Base-by-base conservation (phyloP, 441 rosid genomes). In the Manihot esculenta region DNA sequence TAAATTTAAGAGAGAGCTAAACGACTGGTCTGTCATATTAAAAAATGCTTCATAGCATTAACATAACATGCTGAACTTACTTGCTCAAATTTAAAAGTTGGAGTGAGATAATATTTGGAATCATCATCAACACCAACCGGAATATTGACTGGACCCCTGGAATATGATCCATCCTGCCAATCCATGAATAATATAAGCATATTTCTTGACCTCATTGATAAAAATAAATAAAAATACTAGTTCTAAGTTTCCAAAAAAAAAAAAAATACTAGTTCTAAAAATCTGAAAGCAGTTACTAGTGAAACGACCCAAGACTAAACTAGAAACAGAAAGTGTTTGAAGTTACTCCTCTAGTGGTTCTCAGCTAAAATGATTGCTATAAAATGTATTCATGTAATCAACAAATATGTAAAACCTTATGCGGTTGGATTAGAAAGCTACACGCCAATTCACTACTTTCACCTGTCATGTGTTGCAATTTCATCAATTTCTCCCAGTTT, bases 21-120 rank as follows among this genome's bases (percentile, higher is more conserved):
- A 55, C 10, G 35, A 42, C 20, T 62, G 42, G n/a, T 18, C 47
- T 14, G 1, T 30, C 26, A 1, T 13, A 60, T 27, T 41, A 44
- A 59, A 62, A 21, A n/a, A 57, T 33, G 47, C 15, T 30, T 62
- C 17, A 26, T 54, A 42, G 10, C 65, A 47, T 50, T 15, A 62
- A n/a, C 62, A 56, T 50, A 68, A 2, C 55, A 64, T 41, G 53
- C 63, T 64, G 60, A 65, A 70, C 90, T 83, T 80, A 91, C 97
- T 77, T 91, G 96, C 69, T 94, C 97, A 72, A 94, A 91, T 85
- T 86, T 89, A 81, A 88, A 88, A 57, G 93, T 90, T 7, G 97
- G 95, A 27, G 88, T 79, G 23, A 88, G 81, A 77, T 82, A 86
- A 81, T 91, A 86, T 21, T 82, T 77, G 0, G 92, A 83, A 42